These are phyloP conservation scores for Magnolia changhungtana DNA, from an alignment of 164 flowering plant species.

Conservation along the genomic window DNA sequence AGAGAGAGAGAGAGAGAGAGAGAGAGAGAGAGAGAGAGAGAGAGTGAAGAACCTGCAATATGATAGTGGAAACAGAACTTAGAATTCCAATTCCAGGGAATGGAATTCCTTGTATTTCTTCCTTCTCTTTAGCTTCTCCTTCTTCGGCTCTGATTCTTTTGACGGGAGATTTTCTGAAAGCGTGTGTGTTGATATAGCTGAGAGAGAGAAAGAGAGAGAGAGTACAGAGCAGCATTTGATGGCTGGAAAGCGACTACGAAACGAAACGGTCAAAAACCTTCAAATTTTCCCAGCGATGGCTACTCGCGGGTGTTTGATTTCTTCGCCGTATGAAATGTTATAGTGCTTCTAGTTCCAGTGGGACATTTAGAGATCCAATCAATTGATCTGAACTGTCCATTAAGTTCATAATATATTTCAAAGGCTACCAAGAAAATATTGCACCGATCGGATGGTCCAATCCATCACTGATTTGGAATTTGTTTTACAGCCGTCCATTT, in stretches of 20 bases:
- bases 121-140: not conserved
- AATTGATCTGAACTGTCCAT: no score
- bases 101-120: not conserved
- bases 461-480: no score
- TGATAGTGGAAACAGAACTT: not conserved
- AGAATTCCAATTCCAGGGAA: not conserved
- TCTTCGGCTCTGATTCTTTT: not conserved
- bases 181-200: not conserved
- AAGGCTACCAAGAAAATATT: no score
- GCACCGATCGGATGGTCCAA: no score
- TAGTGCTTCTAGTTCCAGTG: not conserved
- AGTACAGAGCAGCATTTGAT: not conserved
- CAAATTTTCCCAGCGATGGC: not conserved
- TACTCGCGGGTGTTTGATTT: not conserved
- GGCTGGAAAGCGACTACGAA: not conserved
- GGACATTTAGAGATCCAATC: no score
- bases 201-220: not conserved
- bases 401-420: no score
- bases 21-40: not conserved
- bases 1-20: not conserved
- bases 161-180: not conserved
- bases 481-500: no score
- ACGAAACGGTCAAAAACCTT: constrained; percentile 11
- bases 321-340: not conserved
- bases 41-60: no score